phyloP scores from a whole-genome alignment of 2,329 filamentous ascomycete genomes.

The Ambrosiella beaveri region DNA sequence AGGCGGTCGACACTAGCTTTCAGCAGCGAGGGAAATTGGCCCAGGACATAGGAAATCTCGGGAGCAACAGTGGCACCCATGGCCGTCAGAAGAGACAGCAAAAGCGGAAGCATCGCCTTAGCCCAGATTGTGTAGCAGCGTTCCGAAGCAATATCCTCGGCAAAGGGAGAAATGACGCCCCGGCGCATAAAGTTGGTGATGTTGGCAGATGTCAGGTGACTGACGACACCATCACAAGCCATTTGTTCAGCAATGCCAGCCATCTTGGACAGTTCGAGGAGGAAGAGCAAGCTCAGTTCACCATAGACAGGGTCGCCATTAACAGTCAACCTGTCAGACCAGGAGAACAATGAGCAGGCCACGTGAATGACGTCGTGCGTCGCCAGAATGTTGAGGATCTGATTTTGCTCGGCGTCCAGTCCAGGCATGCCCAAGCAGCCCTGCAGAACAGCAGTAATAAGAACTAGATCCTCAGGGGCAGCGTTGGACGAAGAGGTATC shows the following conservation, averaged over 20 bases:
- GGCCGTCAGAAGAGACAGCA: conserved; percentile 71
- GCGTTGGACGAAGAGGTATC: conserved; percentile 19
- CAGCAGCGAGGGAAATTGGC: conserved; percentile 71
- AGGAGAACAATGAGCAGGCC: conserved; percentile 77
- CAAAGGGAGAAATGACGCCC: conserved; percentile 57
- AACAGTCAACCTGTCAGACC: conserved; percentile 68
- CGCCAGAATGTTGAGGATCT: conserved; percentile 53
- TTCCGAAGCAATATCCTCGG: conserved; percentile 46
- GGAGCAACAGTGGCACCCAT: conserved; percentile 67
- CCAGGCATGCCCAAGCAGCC: conserved; percentile 64
- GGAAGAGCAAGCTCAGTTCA: conserved; percentile 74
- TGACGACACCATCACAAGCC: conserved; percentile 69
- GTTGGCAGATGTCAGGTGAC: conserved; percentile 62
- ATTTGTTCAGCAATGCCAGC: conserved; percentile 74
- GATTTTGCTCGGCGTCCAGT: conserved; percentile 51
- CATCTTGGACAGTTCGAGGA: conserved; percentile 72
- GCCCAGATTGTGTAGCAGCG: conserved; percentile 83
- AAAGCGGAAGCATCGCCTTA: conserved; percentile 69
- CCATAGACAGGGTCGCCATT: conserved; percentile 80
- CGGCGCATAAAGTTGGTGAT: conserved; percentile 63
- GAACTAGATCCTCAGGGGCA: conserved; percentile 59
- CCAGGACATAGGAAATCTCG: conserved; percentile 74
- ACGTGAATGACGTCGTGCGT: conserved; percentile 62
- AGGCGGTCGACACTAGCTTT: conserved; percentile 54
- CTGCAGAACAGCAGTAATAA: conserved; percentile 78